A percentile compares a stretch with the other conserved stretches of the same genome.
These are phyloP conservation scores for Gossypium aridum DNA, from an alignment of 441 rosid genomes.

Conservation along the genomic window DNA sequence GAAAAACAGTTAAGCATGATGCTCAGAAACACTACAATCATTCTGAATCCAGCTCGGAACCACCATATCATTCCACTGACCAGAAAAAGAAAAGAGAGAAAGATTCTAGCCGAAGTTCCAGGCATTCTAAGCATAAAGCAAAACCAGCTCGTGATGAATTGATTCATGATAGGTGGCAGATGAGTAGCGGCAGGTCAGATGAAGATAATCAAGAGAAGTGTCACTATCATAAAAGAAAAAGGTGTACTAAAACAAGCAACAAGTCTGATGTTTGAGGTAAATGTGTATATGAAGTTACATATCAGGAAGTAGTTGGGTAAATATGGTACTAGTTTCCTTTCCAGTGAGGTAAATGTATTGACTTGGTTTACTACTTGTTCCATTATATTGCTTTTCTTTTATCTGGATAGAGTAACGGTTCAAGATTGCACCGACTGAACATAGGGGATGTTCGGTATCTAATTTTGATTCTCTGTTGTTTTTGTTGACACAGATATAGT, in stretches of 20 bases:
- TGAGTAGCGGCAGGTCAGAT: slow-evolving; percentile 25
- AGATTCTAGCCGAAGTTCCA: slow-evolving; percentile 21
- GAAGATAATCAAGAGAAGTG: slow-evolving; percentile 20
- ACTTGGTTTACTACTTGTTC: slow-evolving; percentile 12
- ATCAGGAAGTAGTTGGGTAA: slow-evolving; percentile 22
- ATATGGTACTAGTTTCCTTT: slow-evolving; percentile 23
- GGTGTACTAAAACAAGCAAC: slow-evolving; percentile 20
- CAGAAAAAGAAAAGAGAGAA: slow-evolving; percentile 13
- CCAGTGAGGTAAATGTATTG: slow-evolving; percentile 24
- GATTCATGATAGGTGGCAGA: slow-evolving; percentile 38
- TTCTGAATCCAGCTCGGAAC: slow-evolving; percentile 18
- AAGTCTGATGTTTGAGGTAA: slow-evolving; percentile 35
- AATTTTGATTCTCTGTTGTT: slow-evolving; percentile 28
- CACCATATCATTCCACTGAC: slow-evolving; percentile 12
- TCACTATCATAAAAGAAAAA: slow-evolving; percentile 20
- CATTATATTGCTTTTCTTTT: neutral
- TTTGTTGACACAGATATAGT: slow-evolving; percentile 39
- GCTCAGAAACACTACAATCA: slow-evolving; percentile 19
- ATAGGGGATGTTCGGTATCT: slow-evolving; percentile 15
- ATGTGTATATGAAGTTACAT: slow-evolving; percentile 31
- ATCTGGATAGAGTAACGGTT: slow-evolving; percentile 13
- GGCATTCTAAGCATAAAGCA: slow-evolving; percentile 22
- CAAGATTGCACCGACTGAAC: slow-evolving; percentile 16
- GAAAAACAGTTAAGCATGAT: slow-evolving; percentile 20
- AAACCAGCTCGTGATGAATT: slow-evolving; percentile 15